These are phyloP conservation scores for Globisporangium acanthophoron DNA, from an alignment of 352 stramenopile species.

Conservation along the genomic window DNA sequence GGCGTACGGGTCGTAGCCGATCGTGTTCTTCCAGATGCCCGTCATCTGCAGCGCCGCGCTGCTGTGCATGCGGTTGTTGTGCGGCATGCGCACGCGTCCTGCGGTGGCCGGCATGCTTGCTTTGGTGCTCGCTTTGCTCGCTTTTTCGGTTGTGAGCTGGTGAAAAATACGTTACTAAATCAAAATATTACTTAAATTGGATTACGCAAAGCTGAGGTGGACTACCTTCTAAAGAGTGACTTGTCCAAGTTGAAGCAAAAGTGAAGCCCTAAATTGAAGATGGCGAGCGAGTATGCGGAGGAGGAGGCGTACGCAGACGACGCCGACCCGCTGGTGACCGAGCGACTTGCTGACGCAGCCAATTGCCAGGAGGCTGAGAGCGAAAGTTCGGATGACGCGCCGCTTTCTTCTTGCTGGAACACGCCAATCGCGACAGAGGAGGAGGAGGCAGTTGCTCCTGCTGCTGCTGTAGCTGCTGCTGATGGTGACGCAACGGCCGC, in stretches of 20 bases:
- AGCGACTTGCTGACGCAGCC: conserved; percentile 4
- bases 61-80: conserved; percentile 97
- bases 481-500: neutral
- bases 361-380: neutral
- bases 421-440: too few species aligned
- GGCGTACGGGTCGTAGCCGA: conserved; percentile 95
- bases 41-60: conserved; percentile 92
- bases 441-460: neutral
- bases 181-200: too few species aligned
- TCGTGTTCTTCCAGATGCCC: conserved; percentile 96
- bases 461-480: neutral
- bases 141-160: neutral
- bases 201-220: too few species aligned
- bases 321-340: conserved; percentile 8
- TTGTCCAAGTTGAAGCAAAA: neutral
- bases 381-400: neutral
- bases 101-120: conserved; percentile 81
- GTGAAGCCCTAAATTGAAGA: neutral
- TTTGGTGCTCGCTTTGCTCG: neutral
- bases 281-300: neutral
- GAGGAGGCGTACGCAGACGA: neutral
- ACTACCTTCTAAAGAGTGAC: neutral
- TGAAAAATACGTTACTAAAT: too few species aligned
- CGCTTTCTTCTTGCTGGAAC: neutral
- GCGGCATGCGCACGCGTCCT: conserved; percentile 92